Evolutionary conservation across 176 grass and related monocot genomes (phyloP).

Genomic region (Pontederia paniculata): DNA sequence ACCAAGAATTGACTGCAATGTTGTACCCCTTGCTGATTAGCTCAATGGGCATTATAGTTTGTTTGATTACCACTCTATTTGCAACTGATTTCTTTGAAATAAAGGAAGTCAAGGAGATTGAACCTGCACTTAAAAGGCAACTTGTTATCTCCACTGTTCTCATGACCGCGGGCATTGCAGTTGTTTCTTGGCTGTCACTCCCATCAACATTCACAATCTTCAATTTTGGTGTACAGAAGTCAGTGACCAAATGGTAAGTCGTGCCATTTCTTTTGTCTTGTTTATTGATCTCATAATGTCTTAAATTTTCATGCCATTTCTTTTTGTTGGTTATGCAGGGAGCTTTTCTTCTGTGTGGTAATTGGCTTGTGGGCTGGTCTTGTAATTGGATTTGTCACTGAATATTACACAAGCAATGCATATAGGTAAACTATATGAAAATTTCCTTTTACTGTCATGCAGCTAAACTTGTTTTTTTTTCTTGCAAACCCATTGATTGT

Average conservation of each 20-base stretch:
- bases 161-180: slow-evolving; percentile 70
- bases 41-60: slow-evolving; percentile 80
- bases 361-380: slow-evolving; percentile 84
- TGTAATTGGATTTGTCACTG: slow-evolving; percentile 74
- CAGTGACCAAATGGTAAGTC: slow-evolving; percentile 67
- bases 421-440: slow-evolving; percentile 34
- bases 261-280: slow-evolving; percentile 5
- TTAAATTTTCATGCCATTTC: slow-evolving; percentile 13
- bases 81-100: slow-evolving; percentile 80
- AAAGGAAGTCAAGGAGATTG: slow-evolving; percentile 68
- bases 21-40: slow-evolving; percentile 70
- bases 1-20: slow-evolving; percentile 70
- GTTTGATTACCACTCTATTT: slow-evolving; percentile 78
- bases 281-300: neutral
- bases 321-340: slow-evolving; percentile 29
- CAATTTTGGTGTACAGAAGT: slow-evolving; percentile 91
- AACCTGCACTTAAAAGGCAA: slow-evolving; percentile 58
- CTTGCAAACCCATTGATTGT: neutral
- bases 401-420: slow-evolving; percentile 94
- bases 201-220: slow-evolving; percentile 79
- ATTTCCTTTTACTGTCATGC: neutral
- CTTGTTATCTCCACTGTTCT: slow-evolving; percentile 66
- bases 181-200: slow-evolving; percentile 73
- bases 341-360: slow-evolving; percentile 74
- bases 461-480: slow-evolving; percentile 5